A percentile compares a stretch with the other conserved stretches of the same genome.
These are phyloP conservation scores for Jamesozyma gamospora DNA, from an alignment of 805 yeast species.

Conservation along the genomic window DNA sequence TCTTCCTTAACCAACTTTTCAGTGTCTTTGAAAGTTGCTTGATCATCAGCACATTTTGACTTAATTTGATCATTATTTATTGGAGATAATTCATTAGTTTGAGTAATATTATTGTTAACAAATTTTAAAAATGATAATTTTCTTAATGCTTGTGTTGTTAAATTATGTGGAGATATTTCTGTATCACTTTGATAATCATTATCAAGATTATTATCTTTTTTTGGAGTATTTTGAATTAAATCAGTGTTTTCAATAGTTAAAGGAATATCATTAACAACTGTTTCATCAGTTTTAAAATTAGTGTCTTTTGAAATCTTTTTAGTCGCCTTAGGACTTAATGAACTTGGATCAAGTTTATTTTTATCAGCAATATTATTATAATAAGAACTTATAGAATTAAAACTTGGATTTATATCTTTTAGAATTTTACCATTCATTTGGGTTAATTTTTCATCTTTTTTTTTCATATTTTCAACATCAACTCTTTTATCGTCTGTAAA, in stretches of 20 bases:
- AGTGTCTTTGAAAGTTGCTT: too few relatives aligned
- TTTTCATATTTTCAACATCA: neutral
- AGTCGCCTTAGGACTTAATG: too few relatives aligned
- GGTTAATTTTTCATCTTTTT: neutral
- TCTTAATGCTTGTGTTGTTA: slow-evolving; percentile 34
- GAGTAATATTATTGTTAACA: neutral
- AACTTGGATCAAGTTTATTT: too few relatives aligned
- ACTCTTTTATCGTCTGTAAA: slow-evolving; percentile 27
- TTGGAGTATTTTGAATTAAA: too few relatives aligned
- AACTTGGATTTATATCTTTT: neutral
- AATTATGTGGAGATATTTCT: slow-evolving; percentile 24
- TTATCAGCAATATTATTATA: too few relatives aligned
- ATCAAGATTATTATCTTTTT: slow-evolving; percentile 1
- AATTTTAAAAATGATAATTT: slow-evolving; percentile 26
- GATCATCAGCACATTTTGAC: too few relatives aligned
- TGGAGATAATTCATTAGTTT: neutral
- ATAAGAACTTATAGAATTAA: too few relatives aligned
- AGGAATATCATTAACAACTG: neutral
- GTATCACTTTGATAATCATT: slow-evolving; percentile 23
- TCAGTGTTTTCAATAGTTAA: too few relatives aligned
- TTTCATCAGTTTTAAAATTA: neutral
- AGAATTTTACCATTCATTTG: neutral
- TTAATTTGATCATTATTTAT: too few relatives aligned
- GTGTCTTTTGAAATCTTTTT: neutral
- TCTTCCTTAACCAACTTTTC: too few relatives aligned